Percentiles rank a stretch among this genome's conserved stretches.
Conservation (phyloP, 148 eudicot genomes). For the Nepenthes mirabilis region DNA sequence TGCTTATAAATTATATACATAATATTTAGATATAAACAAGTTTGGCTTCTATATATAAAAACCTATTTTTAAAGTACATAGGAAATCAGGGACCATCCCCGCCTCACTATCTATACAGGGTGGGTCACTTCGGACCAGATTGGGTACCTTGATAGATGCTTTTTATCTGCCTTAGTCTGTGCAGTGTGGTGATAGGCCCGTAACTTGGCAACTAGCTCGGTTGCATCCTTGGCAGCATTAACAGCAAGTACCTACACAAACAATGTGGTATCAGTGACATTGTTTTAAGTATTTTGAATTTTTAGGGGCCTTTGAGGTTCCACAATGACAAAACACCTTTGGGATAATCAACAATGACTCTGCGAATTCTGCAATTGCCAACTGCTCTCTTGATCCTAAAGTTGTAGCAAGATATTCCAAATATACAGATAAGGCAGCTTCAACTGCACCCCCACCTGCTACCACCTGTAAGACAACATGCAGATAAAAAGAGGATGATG, state of each 20-base stretch:
- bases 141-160: conserved; percentile 78
- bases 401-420: conserved; percentile 93
- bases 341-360: conserved; percentile 86
- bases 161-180: conserved; percentile 88
- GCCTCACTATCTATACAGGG: no score
- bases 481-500: not conserved
- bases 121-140: no score
- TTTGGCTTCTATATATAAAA: not conserved
- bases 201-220: conserved; percentile 81
- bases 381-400: conserved; percentile 90
- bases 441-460: conserved; percentile 98
- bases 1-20: not conserved
- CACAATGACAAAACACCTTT: conserved; percentile 35
- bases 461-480: conserved; percentile 51
- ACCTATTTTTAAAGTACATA: not conserved
- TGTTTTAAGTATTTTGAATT: not conserved
- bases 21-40: not conserved
- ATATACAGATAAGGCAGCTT: conserved; percentile 85
- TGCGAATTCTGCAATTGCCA: conserved; percentile 96
- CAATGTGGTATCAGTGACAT: no score
- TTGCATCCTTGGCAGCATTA: conserved; percentile 94
- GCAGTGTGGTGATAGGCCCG: conserved; percentile 87
- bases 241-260: conserved; percentile 69
- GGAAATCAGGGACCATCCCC: no score
- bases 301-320: not conserved